phyloP scores from a whole-genome alignment of 257 asterid species.

The Solanum appendiculatum region DNA sequence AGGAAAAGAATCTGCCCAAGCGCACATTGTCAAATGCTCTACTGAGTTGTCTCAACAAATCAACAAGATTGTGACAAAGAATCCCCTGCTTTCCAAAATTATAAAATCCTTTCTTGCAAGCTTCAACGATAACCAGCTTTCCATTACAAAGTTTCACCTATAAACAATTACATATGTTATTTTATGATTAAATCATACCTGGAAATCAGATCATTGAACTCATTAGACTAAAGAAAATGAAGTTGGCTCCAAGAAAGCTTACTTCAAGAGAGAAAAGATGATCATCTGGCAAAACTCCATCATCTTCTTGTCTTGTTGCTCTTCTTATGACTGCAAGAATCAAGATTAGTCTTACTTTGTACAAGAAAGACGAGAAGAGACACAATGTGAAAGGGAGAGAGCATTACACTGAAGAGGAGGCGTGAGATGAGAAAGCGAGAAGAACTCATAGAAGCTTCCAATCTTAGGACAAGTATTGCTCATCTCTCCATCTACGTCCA shows the following conservation, averaged over 20 bases:
- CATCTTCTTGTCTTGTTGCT: conserved; percentile 33
- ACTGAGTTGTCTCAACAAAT: conserved; percentile 82
- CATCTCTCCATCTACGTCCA: conserved; percentile 80
- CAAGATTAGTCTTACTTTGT: not conserved
- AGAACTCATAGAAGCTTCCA: conserved; percentile 93
- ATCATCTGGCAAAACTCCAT: conserved; percentile 36
- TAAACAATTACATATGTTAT: conserved; percentile 5
- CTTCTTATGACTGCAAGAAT: conserved; percentile 60
- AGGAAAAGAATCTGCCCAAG: not conserved
- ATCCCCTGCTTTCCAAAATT: conserved; percentile 69
- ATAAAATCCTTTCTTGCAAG: conserved; percentile 70
- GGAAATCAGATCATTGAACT: not conserved
- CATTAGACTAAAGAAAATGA: not conserved
- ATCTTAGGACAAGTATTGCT: conserved; percentile 70
- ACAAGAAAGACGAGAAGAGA: not conserved
- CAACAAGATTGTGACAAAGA: conserved; percentile 87
- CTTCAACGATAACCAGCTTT: conserved; percentile 61
- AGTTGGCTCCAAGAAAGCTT: conserved; percentile 9
- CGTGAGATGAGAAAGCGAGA: conserved; percentile 92
- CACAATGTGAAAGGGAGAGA: not conserved
- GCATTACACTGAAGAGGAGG: conserved; percentile 88
- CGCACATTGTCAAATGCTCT: conserved; percentile 83
- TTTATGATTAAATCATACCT: not conserved
- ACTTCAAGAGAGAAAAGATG: conserved; percentile 84
- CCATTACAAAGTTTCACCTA: conserved; percentile 92